Evolutionary conservation across 148 eudicot genomes (phyloP).

Genomic region (Limonium bicolor): DNA sequence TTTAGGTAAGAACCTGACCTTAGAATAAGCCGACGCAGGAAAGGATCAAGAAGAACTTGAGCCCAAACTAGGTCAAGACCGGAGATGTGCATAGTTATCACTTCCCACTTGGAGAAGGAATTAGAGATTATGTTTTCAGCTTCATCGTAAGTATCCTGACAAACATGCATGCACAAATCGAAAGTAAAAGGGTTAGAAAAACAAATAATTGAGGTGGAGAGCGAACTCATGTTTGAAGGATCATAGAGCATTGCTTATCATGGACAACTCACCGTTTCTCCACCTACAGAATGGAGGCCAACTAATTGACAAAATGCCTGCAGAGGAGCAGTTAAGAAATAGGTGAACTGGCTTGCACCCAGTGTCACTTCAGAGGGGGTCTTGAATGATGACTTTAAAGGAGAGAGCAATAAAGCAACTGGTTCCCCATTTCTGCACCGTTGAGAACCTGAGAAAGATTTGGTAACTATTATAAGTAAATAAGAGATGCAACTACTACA

Average conservation of each 20-base stretch:
- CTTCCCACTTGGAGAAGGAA: conserved; percentile 84
- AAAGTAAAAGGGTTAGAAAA: background rate
- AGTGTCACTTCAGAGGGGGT: conserved; percentile 30
- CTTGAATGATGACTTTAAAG: conserved; percentile 51
- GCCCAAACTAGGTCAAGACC: conserved; percentile 79
- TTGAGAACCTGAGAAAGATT: conserved; percentile 58
- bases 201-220: no score
- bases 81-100: conserved; percentile 68
- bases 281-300: conserved; percentile 37
- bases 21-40: conserved; percentile 80
- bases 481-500: no score
- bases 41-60: conserved; percentile 79
- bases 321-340: conserved; percentile 78
- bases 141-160: conserved; percentile 53
- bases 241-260: background rate
- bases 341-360: conserved; percentile 79
- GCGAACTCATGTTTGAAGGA: no score
- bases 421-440: conserved; percentile 92
- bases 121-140: conserved; percentile 59
- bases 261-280: conserved; percentile 39
- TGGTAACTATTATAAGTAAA: no score
- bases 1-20: no score
- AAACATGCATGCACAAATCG: background rate
- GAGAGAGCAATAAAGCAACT: conserved; percentile 71
- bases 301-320: conserved; percentile 87